Evolutionary conservation across 441 rosid species (phyloP).

Genomic region (Geranium incanum): DNA sequence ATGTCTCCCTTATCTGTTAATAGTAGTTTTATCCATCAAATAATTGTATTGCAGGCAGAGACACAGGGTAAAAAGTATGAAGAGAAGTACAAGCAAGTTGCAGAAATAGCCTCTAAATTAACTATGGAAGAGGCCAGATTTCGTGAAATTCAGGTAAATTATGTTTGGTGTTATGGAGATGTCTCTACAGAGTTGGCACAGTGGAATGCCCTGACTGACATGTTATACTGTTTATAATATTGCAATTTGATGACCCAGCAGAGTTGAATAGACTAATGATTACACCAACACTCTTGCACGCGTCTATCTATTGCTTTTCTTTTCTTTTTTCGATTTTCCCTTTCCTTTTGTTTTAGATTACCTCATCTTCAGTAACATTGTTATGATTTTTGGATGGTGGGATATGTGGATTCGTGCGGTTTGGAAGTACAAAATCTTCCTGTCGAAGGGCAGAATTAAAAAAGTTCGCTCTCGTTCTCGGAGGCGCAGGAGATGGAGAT

Average conservation of each 20-base stretch:
- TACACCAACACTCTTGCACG: neutral
- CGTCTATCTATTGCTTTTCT: too few relatives aligned
- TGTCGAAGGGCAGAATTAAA: too few relatives aligned
- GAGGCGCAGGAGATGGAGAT: too few relatives aligned
- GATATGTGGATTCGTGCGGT: neutral
- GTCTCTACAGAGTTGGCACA: slow-evolving; percentile 17
- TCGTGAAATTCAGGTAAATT: slow-evolving; percentile 78
- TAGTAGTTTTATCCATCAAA: slow-evolving; percentile 19
- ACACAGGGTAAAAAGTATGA: slow-evolving; percentile 80
- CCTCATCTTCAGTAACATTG: too few relatives aligned
- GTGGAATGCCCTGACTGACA: neutral
- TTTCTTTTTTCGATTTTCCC: neutral
- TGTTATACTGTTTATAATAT: neutral
- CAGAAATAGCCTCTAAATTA: slow-evolving; percentile 87
- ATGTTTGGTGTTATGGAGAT: slow-evolving; percentile 13
- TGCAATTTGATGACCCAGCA: neutral
- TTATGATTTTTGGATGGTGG: too few relatives aligned
- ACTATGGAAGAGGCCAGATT: slow-evolving; percentile 90
- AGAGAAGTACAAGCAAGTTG: slow-evolving; percentile 95
- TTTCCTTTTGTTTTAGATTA: too few relatives aligned
- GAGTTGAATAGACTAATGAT: neutral
- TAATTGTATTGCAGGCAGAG: slow-evolving; percentile 60
- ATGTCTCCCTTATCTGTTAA: slow-evolving; percentile 13
- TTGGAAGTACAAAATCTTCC: neutral
- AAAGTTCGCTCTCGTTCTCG: too few relatives aligned